A percentile compares a stretch with the other conserved stretches of the same genome.
Evolutionary conservation across 2,329 filamentous ascomycete species (phyloP).

Genomic region (Xylariales sp.): DNA sequence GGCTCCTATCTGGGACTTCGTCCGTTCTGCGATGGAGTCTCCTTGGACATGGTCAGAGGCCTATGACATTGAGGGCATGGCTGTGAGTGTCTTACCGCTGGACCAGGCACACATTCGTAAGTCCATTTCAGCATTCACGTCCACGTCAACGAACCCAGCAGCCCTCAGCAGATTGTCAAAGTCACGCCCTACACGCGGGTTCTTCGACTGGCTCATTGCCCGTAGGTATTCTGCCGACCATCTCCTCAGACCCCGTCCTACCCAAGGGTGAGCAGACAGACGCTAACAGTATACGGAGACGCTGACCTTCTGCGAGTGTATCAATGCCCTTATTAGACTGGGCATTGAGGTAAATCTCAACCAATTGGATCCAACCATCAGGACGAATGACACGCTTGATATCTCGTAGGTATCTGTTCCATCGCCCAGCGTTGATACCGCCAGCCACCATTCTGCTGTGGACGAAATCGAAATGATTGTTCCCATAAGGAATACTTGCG

Average conservation of each 20-base stretch:
- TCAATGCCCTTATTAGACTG: slow-evolving; percentile 85
- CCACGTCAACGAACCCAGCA: slow-evolving; percentile 65
- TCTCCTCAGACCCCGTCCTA: slow-evolving; percentile 58
- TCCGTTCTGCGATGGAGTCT: slow-evolving; percentile 40
- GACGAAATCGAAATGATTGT: slow-evolving; percentile 74
- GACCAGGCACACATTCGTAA: slow-evolving; percentile 69
- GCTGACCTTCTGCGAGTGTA: slow-evolving; percentile 60
- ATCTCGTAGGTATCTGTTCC: slow-evolving; percentile 72
- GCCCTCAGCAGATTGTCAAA: slow-evolving; percentile 53
- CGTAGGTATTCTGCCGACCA: slow-evolving; percentile 65
- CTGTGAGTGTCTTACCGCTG: slow-evolving; percentile 43
- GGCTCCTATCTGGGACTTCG: slow-evolving; percentile 47
- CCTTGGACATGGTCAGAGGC: no score
- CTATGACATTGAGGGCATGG: neutral
- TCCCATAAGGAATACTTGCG: slow-evolving; percentile 45
- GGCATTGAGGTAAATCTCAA: slow-evolving; percentile 80
- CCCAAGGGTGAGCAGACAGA: slow-evolving; percentile 12
- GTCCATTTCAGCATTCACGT: slow-evolving; percentile 55
- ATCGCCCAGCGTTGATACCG: slow-evolving; percentile 68
- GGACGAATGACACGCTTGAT: slow-evolving; percentile 67
- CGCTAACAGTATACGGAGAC: neutral
- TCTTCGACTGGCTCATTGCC: slow-evolving; percentile 57
- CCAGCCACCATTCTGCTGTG: slow-evolving; percentile 70
- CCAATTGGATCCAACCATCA: slow-evolving; percentile 82
- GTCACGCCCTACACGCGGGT: slow-evolving; percentile 59